Evolutionary conservation across 2,329 filamentous ascomycete species (phyloP), one percentile per base, ranked within the genome.

Genomic region (Aspergillus terreus): DNA sequence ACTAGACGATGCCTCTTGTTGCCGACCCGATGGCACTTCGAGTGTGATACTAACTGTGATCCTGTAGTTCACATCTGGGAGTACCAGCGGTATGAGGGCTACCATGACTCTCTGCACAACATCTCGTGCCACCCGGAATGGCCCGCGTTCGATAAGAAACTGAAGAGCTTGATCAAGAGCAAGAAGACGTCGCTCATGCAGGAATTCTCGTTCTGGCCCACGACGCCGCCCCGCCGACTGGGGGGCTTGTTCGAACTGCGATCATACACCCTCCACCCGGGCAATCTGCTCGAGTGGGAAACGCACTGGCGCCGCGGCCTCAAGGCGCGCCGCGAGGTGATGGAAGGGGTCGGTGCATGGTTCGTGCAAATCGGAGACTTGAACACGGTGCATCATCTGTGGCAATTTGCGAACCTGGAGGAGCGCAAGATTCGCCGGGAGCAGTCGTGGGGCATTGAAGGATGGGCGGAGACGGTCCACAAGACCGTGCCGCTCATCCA

Each of bases 181-280:
- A 97, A 96, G 78, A 84, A 86, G 61, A 88, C 87, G 4, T 96
- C 92, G 0, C 81, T 99, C 47, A 99, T 99, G 94, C 94, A 99
- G 72, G 94, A 99, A 73, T 99, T 99, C 75, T 96, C 92, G 33
- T 99, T 99, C 81, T 99, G 94, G 94, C 94, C 94, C 1, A 99
- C 94, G 3, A 92, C 90, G 0, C 82, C 92, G 4, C 94, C 94
- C 0, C 90, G 94, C 54, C 80, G 90, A 64, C 83, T 99, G 0
- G 94, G 94, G 50, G 94, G 94, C 43, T 75, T 99, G 40, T 99
- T 99, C 68, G 94, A 99, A 77, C 81, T 99, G 32, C 89, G 94
- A 47, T 96, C 94, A 1, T 99, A 99, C 77, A 96, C 91, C 4
- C 82, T 99, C 19, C 90, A 96, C 69, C 94, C 94, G 0, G 94